These are phyloP conservation scores for Penicillium sp. DNA, from an alignment of 2,329 filamentous ascomycete species.

Conservation along the genomic window DNA sequence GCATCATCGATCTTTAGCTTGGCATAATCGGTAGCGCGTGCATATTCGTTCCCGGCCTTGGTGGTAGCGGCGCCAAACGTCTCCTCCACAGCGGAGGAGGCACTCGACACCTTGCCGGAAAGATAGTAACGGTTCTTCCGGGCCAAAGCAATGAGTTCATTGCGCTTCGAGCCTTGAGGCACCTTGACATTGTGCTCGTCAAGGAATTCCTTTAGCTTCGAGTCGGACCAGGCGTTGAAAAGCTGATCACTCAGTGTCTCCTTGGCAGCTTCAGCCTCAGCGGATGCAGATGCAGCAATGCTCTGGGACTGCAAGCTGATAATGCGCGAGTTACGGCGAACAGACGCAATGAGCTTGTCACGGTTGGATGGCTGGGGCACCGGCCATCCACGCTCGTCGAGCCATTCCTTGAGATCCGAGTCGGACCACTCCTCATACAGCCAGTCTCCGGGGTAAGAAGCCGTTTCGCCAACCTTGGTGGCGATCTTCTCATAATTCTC, in stretches of 20 bases:
- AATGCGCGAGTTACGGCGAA: constrained; percentile 86
- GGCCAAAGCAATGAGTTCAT: constrained; percentile 85
- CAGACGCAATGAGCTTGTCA: constrained; percentile 82
- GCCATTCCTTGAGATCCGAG: constrained; percentile 90
- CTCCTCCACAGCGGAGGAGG: constrained; percentile 49
- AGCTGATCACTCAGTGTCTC: constrained; percentile 76
- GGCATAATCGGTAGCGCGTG: constrained; percentile 70
- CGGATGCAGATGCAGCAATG: constrained; percentile 59
- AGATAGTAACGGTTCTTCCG: constrained; percentile 78
- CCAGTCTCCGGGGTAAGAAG: constrained; percentile 92
- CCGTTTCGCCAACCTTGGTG: constrained; percentile 72
- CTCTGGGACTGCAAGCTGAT: constrained; percentile 69
- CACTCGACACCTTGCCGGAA: constrained; percentile 51
- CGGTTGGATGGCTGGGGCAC: constrained; percentile 80
- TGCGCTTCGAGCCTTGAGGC: constrained; percentile 85
- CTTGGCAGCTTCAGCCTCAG: constrained; percentile 68
- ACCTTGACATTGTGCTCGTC: constrained; percentile 89
- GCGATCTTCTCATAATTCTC: constrained; percentile 77
- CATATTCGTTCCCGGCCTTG: constrained; percentile 72
- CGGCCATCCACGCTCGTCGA: constrained; percentile 82
- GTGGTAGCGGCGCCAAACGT: constrained; percentile 69
- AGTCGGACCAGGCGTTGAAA: constrained; percentile 87
- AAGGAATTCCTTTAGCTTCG: constrained; percentile 84
- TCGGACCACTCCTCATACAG: constrained; percentile 88
- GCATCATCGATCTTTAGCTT: constrained; percentile 62